These are phyloP conservation scores for Yamadazyma sp. DNA, from an alignment of 1,139 yeast species.

Conservation along the genomic window DNA sequence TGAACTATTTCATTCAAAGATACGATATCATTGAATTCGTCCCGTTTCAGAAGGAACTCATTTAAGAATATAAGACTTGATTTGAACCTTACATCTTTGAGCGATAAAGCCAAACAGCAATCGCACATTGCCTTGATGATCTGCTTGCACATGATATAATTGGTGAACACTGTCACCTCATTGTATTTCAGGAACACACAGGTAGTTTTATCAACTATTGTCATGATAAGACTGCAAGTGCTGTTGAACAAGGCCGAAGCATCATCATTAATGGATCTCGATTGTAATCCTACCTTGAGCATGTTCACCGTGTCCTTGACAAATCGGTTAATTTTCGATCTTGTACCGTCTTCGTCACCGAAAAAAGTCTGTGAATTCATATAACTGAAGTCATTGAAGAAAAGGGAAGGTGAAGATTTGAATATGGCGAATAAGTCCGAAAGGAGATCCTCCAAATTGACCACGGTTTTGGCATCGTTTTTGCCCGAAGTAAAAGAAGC, in stretches of 20 bases:
- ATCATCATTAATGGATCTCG: constrained; percentile 19
- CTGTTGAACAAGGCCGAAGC: constrained; percentile 32
- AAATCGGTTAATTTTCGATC: constrained; percentile 21
- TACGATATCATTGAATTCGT: constrained; percentile 22
- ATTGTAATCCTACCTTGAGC: constrained; percentile 33
- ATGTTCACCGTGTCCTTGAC: constrained; percentile 32
- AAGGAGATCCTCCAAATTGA: constrained; percentile 31
- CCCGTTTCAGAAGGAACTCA: constrained; percentile 23
- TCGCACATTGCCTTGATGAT: constrained; percentile 39
- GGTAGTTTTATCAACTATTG: constrained; percentile 25
- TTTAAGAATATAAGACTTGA: constrained; percentile 39
- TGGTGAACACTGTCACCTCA: constrained; percentile 25
- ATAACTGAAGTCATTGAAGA: constrained; percentile 30
- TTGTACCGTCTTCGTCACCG: constrained; percentile 13
- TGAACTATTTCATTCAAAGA: constrained; percentile 23
- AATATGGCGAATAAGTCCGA: constrained; percentile 40
- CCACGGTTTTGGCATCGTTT: constrained; percentile 5
- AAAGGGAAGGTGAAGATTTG: constrained; percentile 33
- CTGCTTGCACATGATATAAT: constrained; percentile 31
- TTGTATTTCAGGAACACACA: constrained; percentile 20
- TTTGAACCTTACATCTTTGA: constrained; percentile 40
- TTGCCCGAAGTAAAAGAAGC: constrained; percentile 8
- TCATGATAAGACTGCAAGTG: constrained; percentile 35
- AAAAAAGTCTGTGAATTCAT: constrained; percentile 21
- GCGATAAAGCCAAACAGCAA: constrained; percentile 33